Evolutionary conservation across 306 rosid genomes (phyloP).

Genomic region (Corylus americana): DNA sequence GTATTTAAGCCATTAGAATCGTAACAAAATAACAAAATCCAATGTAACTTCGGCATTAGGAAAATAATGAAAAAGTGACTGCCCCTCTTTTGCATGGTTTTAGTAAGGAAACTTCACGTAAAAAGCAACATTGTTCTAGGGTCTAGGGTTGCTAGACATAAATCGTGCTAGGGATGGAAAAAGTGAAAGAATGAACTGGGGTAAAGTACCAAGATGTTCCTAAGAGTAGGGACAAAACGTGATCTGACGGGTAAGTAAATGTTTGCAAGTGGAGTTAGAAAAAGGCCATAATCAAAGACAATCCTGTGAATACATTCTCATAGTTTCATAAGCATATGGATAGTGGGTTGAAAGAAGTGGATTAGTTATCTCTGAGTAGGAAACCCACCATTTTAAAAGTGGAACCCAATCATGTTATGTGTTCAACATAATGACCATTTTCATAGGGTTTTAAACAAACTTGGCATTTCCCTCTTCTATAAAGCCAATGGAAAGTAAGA

Average conservation of each 20-base stretch:
- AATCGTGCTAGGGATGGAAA: not conserved
- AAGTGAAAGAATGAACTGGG: not conserved
- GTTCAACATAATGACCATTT: conserved; percentile 30
- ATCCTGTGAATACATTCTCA: conserved; percentile 3
- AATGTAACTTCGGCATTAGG: not conserved
- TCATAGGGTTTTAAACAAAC: conserved; percentile 37
- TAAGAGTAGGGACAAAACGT: conserved; percentile 26
- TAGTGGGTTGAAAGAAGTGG: conserved; percentile 33
- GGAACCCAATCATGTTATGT: conserved; percentile 36
- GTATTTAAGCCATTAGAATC: too few species aligned
- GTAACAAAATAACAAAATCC: not conserved
- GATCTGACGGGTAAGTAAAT: conserved; percentile 21
- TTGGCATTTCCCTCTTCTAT: conserved; percentile 19
- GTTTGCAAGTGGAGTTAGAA: conserved; percentile 31
- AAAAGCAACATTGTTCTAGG: not conserved
- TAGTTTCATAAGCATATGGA: conserved; percentile 24
- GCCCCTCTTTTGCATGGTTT: not conserved
- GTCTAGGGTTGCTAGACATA: not conserved
- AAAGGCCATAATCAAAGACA: conserved; percentile 21
- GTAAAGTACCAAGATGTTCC: conserved; percentile 9
- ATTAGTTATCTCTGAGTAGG: conserved; percentile 46
- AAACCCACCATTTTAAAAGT: conserved; percentile 52
- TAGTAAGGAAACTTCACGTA: not conserved
- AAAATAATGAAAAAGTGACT: not conserved
- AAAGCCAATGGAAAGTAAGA: not conserved